Evolutionary conservation across 2,329 filamentous ascomycete species (phyloP), one percentile per base, ranked within the genome.

Genomic region (Aureobasidium uvarum): DNA sequence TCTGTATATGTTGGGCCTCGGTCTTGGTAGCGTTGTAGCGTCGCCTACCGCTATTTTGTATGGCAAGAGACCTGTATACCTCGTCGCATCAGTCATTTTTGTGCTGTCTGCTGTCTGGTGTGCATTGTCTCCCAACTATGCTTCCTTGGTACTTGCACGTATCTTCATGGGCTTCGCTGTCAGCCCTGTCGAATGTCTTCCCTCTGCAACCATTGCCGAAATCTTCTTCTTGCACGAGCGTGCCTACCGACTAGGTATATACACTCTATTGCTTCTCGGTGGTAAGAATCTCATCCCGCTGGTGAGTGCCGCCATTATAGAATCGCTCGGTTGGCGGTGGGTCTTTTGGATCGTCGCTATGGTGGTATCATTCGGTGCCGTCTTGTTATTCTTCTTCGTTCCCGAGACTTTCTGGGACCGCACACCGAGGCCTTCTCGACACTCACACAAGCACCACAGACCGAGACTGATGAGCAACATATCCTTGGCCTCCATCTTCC

Each of bases 351-450:
- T 96, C 64, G 87, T 96, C 52, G 86, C 92, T 0, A 90, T 96
- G 3, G 80, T 96, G 11, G 89, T 92, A 39, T 91, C 82, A 0
- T 84, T 91, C 55, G 88, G 87, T 67, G 83, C 87, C 43, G 75
- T 85, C 23, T 78, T 96, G 2, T 81, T 98, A 1, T 96, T 96
- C 74, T 82, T 97, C 66, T 96, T 96, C 71, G 91, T 96, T 0
- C 94, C 94, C 0, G 94, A 98, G 78, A 96, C 92, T 0, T 97
- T 96, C 70, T 98, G 94, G 94, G 92, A 97, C 75, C 84, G 94
- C 55, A 89, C 89, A 2, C 92, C 93, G 10, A 77, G 79, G 36
- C 79, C 83, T 20, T 56, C 52, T 78, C 78, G 68, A 62, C 74
- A 68, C 59, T 62, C 58, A 13, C 78, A 70, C 74, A 68, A 69